Evolutionary conservation across 1,284 basidiomycete species (phyloP), one percentile per base, ranked within the genome.

Genomic region (Neonothopanus nambi): DNA sequence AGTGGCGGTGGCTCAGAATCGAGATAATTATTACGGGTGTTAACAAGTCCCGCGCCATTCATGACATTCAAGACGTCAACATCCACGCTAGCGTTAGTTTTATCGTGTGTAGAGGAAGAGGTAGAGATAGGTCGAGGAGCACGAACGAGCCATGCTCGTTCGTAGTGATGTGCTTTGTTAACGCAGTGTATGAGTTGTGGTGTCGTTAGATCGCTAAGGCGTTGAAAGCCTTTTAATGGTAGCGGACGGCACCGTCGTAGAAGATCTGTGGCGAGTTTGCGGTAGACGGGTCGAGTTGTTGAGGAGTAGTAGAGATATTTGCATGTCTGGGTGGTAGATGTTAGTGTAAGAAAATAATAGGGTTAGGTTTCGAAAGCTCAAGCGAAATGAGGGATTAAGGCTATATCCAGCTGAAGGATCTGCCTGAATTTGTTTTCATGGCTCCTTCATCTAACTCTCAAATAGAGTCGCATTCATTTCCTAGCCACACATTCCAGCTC

Each of bases 181-280:
- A 89, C 84, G 0, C 82, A 77, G 7, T 71, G 72, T 52, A 85
- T 77, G 21, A 89, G 80, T 51, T 79, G 75, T 30, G 73, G 71
- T 1, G 81, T 85, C 3, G 76, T 73, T 1, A 89, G 78, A 60
- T 88, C 85, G 9, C 78, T 74, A 38, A 87, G 70, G 18, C 81
- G 77, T 58, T 84, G 81, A 60, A 89, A 89, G 17, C 85, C 86
- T 37, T 80, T 76, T 26, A 89, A 71, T 3, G 86, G 85, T 12
- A 89, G 68, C 0, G 87, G 80, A 3, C 85, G 78, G 61, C 86
- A 87, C 55, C 83, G 75, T 18, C 76, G 74, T 3, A 89, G 77
- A 12, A 88, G 71, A 55, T 77, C 75, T 43, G 76, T 71, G 6
- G 86, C 84, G 30, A 87, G 76, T 53, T 80, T 76, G 40, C 82